phyloP scores from a whole-genome alignment of 495 filamentous ascomycete genomes.

The Aspergillus conjunctus region DNA sequence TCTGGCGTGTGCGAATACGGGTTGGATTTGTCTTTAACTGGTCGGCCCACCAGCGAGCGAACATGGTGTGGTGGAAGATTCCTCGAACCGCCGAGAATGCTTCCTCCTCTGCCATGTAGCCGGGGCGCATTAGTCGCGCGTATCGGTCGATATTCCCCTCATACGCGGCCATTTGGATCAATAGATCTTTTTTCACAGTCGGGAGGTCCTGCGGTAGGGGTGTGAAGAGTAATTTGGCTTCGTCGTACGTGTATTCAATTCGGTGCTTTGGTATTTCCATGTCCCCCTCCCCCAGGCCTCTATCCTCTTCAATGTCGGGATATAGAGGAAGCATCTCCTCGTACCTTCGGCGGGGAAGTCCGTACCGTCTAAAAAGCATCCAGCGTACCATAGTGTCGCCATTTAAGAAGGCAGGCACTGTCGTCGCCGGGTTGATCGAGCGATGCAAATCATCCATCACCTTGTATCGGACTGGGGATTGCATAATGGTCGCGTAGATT shows the following conservation, averaged over 20 bases:
- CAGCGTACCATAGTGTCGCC: slow-evolving; percentile 30
- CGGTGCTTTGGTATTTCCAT: neutral
- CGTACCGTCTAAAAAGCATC: neutral
- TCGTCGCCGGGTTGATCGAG: slow-evolving; percentile 22
- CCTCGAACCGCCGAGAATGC: slow-evolving; percentile 22
- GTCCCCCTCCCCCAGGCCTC: neutral
- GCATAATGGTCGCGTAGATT: slow-evolving; percentile 32
- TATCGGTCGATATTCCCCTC: slow-evolving; percentile 30
- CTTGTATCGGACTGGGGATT: slow-evolving; percentile 22
- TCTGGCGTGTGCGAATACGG: neutral
- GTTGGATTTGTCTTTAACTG: too few species aligned
- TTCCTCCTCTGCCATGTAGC: slow-evolving; percentile 15
- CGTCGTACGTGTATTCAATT: neutral
- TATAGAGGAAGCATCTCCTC: neutral
- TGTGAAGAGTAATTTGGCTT: slow-evolving; percentile 6
- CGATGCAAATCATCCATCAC: slow-evolving; percentile 37
- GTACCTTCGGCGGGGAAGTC: neutral
- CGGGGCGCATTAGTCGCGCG: slow-evolving; percentile 20
- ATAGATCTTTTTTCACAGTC: slow-evolving; percentile 26
- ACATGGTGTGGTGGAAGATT: slow-evolving; percentile 30
- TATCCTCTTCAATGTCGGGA: neutral
- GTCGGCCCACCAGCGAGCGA: slow-evolving; percentile 25
- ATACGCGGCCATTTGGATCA: slow-evolving; percentile 28
- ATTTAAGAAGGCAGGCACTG: slow-evolving; percentile 24
- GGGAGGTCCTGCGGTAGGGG: slow-evolving; percentile 28